Evolutionary conservation across 257 asterid genomes (phyloP), one percentile per base, ranked within the genome.

Genomic region (Lantana camara): DNA sequence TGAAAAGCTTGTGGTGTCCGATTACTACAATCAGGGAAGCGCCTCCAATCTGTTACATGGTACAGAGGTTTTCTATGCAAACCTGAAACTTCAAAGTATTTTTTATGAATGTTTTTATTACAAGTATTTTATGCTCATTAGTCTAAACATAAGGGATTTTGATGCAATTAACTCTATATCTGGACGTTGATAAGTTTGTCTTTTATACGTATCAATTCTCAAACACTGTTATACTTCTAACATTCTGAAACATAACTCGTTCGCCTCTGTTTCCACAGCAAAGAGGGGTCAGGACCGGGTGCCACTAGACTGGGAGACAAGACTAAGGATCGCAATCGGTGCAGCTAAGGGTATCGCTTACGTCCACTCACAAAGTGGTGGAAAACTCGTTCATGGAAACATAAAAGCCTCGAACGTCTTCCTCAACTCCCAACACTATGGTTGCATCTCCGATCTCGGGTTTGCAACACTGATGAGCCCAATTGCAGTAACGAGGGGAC

Each of bases 1-100:
- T 30, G 96, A 88, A 70, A 88, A 83, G 81, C 96, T 88, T 13
- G 73, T 85, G 83, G 93, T 88, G 8, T 88, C 83, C 32, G 96
- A 88, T 64, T 82, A 75, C 55, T 74, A 82, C 70, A 75, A 51
- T 71, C 83, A 56, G 53, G 85, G 85, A 56, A 74, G 80, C 27
- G 73, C 64, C 4, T 77, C 76, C 11, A 9, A 73, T 0, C 60
- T 80, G 56, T 49, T 80, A 48, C 83, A 80, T 19, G 83, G 87
- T 82, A 78, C 11, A 8, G 45, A 38, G 32, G 0, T 38, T 38
- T n/a, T n/a, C n/a, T n/a, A n/a, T n/a, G n/a, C n/a, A n/a, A n/a
- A n/a, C n/a, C n/a, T n/a, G n/a, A n/a, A n/a, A n/a, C n/a, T n/a
- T n/a, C n/a, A n/a, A n/a, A n/a, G n/a, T n/a, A n/a, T n/a, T n/a